These are phyloP conservation scores for Cudoniella acicularis DNA, from an alignment of 495 filamentous ascomycete species.

Conservation along the genomic window DNA sequence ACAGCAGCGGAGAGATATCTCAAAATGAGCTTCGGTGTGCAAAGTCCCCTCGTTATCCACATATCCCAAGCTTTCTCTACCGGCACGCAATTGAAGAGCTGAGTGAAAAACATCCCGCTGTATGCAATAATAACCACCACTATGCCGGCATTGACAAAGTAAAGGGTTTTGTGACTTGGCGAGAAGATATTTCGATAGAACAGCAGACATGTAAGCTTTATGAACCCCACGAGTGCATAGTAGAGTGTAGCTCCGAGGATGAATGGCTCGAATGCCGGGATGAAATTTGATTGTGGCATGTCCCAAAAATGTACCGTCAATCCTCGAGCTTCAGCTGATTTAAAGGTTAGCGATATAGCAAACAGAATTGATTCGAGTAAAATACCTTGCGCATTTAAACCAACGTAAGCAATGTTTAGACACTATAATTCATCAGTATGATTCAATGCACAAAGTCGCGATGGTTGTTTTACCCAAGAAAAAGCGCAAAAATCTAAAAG, in stretches of 20 bases:
- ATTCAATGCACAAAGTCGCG: neutral
- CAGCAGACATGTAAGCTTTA: neutral
- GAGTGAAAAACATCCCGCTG: neutral
- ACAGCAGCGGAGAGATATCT: neutral
- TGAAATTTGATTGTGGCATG: neutral
- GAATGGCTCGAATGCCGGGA: neutral
- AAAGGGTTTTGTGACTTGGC: neutral
- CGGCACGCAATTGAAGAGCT: neutral
- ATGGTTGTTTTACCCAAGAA: neutral
- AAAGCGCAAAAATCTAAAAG: neutral
- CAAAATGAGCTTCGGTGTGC: neutral
- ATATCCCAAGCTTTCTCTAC: neutral
- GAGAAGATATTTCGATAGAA: neutral
- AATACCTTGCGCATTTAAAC: neutral
- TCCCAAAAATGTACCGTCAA: neutral
- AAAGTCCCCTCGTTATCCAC: neutral
- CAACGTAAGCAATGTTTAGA: neutral
- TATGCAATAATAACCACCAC: neutral
- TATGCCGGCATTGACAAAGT: neutral
- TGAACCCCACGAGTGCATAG: neutral
- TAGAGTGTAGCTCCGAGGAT: neutral
- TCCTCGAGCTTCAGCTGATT: neutral
- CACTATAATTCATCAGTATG: neutral
- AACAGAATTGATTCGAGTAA: neutral
- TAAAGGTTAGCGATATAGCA: neutral